Evolutionary conservation across 768 basidiomycete genomes (phyloP), one percentile per base, ranked within the genome.

Genomic region (Plicaturopsis crispa): DNA sequence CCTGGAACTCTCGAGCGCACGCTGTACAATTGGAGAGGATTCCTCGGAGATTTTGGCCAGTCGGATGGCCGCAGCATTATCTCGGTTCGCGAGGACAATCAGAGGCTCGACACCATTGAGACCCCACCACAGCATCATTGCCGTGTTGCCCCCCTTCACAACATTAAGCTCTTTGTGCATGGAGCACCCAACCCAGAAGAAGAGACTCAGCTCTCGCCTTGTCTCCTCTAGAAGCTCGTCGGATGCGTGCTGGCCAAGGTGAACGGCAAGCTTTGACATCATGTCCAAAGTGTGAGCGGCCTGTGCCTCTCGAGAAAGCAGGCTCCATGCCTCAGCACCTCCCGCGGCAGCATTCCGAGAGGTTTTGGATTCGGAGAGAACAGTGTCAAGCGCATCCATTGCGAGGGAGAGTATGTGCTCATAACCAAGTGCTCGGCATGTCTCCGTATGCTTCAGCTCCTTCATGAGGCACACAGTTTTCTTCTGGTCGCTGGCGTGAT

Each of bases 131-230:
- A n/a, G n/a, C n/a, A n/a, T n/a, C n/a, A n/a, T n/a, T n/a, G n/a
- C n/a, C n/a, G 26, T 13, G 18, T 35, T 36, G 1, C 49, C 47
- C 5, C 46, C 48, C 24, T 51, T 49, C 6, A 50, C 36, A 1
- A 44, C 23, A 31, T 54, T 55, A 7, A 54, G 33, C 21, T 53
- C 51, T 40, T 53, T 53, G 40, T 55, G 53, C 51, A 54, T 55
- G 24, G 36, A 51, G 36, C 53, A 54, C 4, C 48, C 49, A 16
- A 14, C 44, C 37, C 43, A 45, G 7, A 54, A 21, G 31, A 56
- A 54, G 7, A 51, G 38, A 12, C 39, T 23, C 3, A 36, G 28
- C 6, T 20, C 12, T 10, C 24, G 36, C 26, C 47, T 30, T 23
- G 55, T 46, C 1, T 4, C 3, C n/a, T 35, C 33, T 4, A 46